Evolutionary conservation across 345 rosid genomes (phyloP), one percentile per base, ranked within the genome.

Genomic region (Populus alba): DNA sequence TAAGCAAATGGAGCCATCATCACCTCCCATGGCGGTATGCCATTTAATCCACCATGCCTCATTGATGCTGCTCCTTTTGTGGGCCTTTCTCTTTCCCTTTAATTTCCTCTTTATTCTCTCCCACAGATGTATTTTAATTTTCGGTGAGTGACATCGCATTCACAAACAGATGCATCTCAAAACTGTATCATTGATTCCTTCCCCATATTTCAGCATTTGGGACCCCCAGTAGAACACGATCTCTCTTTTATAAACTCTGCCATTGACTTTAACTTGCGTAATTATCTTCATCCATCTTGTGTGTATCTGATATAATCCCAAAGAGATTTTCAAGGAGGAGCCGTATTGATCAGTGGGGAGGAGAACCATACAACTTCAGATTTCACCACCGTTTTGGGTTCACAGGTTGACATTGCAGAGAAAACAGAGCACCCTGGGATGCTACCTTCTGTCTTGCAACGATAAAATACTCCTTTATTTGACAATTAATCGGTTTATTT

Each of bases 61-160:
- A 85, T 83, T 81, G 88, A 90, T 86, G 82, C 73, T 86, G 84
- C 85, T 88, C 80, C 84, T 83, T 80, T 76, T 75, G 97, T 88
- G 93, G 94, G 88, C 86, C 94, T 74, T 1, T 66, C 20, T 72
- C 25, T 13, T 11, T 45, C 17, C 49, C 27, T 39, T 65, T 78
- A 37, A 39, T 65, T 29, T 38, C 33, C 49, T 78, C 31, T 69
- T 71, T 71, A 37, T 71, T 69, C 74, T 45, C 72, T 68, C 83
- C 83, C 77, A 73, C 51, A 45, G 29, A 10, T 25, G 59, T 74
- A 27, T 63, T 18, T 68, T 62, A 43, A 43, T 81, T 43, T 68
- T 55, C 79, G 66, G 35, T 61, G 80, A 38, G 49, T 63, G 79
- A 65, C 47, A 69, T 29, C 39, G 61, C 25, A 41, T 38, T 74